These are phyloP conservation scores for Coleophoma eucalyptorum DNA, from an alignment of 2,329 filamentous ascomycete species.

Conservation along the genomic window DNA sequence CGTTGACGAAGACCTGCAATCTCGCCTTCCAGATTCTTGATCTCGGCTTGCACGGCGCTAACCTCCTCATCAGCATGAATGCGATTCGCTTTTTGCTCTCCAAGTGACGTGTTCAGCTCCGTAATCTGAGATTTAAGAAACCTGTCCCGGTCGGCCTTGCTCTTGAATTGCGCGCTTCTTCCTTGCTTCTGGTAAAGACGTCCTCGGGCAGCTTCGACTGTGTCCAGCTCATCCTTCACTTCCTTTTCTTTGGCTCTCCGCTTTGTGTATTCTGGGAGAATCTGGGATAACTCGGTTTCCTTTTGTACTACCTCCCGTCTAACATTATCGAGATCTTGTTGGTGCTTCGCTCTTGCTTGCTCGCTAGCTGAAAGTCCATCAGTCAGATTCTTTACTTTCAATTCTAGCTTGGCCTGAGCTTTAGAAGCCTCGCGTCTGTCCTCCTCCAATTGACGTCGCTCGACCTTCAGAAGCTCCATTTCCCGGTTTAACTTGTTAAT, in stretches of 20 bases:
- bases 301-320: slow-evolving; percentile 71
- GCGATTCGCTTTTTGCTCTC: slow-evolving; percentile 77
- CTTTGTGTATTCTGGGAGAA: slow-evolving; percentile 74
- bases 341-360: slow-evolving; percentile 66
- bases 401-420: slow-evolving; percentile 76
- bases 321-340: slow-evolving; percentile 68
- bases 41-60: slow-evolving; percentile 63
- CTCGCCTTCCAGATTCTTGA: slow-evolving; percentile 68
- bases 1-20: slow-evolving; percentile 66
- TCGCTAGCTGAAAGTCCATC: slow-evolving; percentile 79
- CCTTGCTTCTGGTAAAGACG: slow-evolving; percentile 91
- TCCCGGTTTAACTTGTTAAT: slow-evolving; percentile 79
- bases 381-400: slow-evolving; percentile 77
- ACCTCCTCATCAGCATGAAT: slow-evolving; percentile 85
- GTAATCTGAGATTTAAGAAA: slow-evolving; percentile 79
- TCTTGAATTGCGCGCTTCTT: slow-evolving; percentile 81
- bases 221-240: slow-evolving; percentile 67
- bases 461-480: slow-evolving; percentile 78
- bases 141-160: slow-evolving; percentile 81
- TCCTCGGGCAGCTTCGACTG: slow-evolving; percentile 70
- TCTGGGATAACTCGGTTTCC: slow-evolving; percentile 68
- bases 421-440: slow-evolving; percentile 82
- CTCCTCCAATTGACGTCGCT: slow-evolving; percentile 83
- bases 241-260: slow-evolving; percentile 70
- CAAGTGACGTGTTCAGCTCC: slow-evolving; percentile 72